phyloP scores from a whole-genome alignment of 1,284 basidiomycete species.

The Pyrrhoderma noxium region DNA sequence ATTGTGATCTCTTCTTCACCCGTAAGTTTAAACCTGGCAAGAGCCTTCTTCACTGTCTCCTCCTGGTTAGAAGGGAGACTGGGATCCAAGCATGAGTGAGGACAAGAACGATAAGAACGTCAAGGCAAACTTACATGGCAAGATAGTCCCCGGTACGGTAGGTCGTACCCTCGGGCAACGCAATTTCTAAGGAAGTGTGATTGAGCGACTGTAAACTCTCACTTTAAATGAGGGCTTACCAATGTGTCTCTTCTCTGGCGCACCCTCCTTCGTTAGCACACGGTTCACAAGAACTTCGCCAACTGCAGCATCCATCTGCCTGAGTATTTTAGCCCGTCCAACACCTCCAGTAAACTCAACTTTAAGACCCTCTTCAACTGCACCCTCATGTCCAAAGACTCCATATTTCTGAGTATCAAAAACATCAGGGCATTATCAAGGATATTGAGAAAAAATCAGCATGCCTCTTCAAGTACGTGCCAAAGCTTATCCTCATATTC shows the following conservation, averaged over 20 bases:
- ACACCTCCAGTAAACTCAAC: slow-evolving; percentile 32
- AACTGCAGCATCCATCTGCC: slow-evolving; percentile 34
- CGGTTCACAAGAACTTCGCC: slow-evolving; percentile 36
- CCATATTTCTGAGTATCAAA: slow-evolving; percentile 5
- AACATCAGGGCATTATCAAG: neutral
- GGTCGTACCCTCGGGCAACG: slow-evolving; percentile 35
- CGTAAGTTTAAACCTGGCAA: slow-evolving; percentile 33
- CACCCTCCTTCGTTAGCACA: slow-evolving; percentile 33
- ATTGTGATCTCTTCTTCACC: slow-evolving; percentile 38
- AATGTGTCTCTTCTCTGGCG: slow-evolving; percentile 38
- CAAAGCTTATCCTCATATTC: slow-evolving; percentile 38
- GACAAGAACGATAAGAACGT: too few species aligned
- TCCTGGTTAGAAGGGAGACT: slow-evolving; percentile 37
- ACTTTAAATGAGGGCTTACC: slow-evolving; percentile 22
- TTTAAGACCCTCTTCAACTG: slow-evolving; percentile 23
- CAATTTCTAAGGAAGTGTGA: slow-evolving; percentile 29
- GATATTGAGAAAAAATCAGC: neutral
- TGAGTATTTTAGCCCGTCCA: slow-evolving; percentile 31
- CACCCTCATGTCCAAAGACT: slow-evolving; percentile 12
- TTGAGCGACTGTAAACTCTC: neutral
- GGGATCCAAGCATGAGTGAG: neutral
- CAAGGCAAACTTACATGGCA: slow-evolving; percentile 30
- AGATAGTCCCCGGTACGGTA: slow-evolving; percentile 44
- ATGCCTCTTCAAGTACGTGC: slow-evolving; percentile 31
- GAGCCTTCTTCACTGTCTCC: slow-evolving; percentile 33